These are phyloP conservation scores for Barnettozyma hawaiiensis DNA, from an alignment of 1,139 yeast species.

Conservation along the genomic window DNA sequence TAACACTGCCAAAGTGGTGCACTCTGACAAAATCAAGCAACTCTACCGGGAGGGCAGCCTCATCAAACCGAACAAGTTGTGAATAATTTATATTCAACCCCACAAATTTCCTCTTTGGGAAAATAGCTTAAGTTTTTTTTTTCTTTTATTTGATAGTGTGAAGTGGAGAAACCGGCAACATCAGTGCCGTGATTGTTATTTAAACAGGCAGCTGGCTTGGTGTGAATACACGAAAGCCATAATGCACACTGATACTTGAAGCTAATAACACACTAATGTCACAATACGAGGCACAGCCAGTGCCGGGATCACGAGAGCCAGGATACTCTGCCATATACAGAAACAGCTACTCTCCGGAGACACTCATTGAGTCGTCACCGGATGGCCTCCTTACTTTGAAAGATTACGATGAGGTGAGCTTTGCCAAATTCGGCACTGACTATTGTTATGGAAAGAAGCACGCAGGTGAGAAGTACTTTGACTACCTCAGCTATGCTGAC, in stretches of 20 bases:
- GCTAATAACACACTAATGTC: neutral
- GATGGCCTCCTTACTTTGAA: conserved; percentile 38
- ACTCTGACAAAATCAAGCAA: conserved; percentile 35
- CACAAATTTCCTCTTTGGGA: conserved; percentile 3
- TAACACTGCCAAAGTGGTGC: conserved; percentile 46
- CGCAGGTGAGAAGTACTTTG: conserved; percentile 23
- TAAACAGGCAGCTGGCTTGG: no score
- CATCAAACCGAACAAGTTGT: conserved; percentile 6
- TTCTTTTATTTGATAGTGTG: no score
- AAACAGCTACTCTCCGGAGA: conserved; percentile 34
- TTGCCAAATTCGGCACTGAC: conserved; percentile 21
- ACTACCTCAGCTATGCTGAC: conserved; percentile 32
- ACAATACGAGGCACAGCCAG: conserved; percentile 6
- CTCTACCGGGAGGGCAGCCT: conserved; percentile 50
- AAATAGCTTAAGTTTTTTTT: neutral
- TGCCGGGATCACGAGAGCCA: conserved; percentile 3
- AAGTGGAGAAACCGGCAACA: no score
- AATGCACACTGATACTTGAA: neutral
- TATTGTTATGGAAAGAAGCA: conserved; percentile 29
- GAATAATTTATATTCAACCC: no score
- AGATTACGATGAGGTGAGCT: conserved; percentile 32
- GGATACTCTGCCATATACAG: conserved; percentile 30
- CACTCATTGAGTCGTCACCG: conserved; percentile 28
- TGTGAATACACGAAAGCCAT: no score
- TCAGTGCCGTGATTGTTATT: neutral